These are phyloP conservation scores for Eutrema heterophyllum DNA, from an alignment of 345 rosid genomes.

Conservation along the genomic window DNA sequence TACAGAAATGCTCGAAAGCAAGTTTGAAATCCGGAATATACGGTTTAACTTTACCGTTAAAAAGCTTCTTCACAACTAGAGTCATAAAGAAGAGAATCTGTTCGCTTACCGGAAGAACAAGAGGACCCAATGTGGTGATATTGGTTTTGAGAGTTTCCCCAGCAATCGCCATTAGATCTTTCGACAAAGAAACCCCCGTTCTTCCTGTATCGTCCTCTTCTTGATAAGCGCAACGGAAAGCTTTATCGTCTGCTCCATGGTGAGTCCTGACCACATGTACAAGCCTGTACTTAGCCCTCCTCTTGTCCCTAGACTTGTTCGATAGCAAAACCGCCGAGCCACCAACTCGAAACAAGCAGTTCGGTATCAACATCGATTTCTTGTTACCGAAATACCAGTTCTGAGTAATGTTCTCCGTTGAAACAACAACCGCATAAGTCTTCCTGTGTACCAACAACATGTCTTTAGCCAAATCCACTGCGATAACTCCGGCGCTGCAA, in stretches of 20 bases:
- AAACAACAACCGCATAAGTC: constrained; percentile 43
- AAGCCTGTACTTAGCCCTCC: constrained; percentile 40
- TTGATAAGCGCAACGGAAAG: constrained; percentile 40
- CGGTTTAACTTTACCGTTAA: constrained; percentile 33
- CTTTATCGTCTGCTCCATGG: constrained; percentile 43
- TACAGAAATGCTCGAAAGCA: constrained; percentile 51
- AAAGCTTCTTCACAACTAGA: constrained; percentile 32
- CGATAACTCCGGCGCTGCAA: constrained; percentile 46
- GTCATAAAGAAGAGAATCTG: constrained; percentile 42
- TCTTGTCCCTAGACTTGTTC: constrained; percentile 26
- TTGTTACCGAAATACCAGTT: constrained; percentile 47
- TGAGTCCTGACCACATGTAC: constrained; percentile 46
- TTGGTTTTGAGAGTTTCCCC: constrained; percentile 45
- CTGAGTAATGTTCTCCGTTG: constrained; percentile 45
- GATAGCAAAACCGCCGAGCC: constrained; percentile 41
- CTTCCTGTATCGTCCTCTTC: constrained; percentile 36
- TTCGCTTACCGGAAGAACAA: constrained; percentile 42
- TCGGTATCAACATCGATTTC: constrained; percentile 45
- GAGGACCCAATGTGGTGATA: constrained; percentile 43
- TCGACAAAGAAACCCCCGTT: constrained; percentile 36
- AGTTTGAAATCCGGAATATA: constrained; percentile 46
- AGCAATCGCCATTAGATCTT: constrained; percentile 45
- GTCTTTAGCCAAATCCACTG: constrained; percentile 44
- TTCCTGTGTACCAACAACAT: constrained; percentile 38
- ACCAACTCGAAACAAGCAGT: constrained; percentile 47